These are phyloP conservation scores for Penicillium nordicum DNA, from an alignment of 2,329 filamentous ascomycete genomes.

Conservation along the genomic window DNA sequence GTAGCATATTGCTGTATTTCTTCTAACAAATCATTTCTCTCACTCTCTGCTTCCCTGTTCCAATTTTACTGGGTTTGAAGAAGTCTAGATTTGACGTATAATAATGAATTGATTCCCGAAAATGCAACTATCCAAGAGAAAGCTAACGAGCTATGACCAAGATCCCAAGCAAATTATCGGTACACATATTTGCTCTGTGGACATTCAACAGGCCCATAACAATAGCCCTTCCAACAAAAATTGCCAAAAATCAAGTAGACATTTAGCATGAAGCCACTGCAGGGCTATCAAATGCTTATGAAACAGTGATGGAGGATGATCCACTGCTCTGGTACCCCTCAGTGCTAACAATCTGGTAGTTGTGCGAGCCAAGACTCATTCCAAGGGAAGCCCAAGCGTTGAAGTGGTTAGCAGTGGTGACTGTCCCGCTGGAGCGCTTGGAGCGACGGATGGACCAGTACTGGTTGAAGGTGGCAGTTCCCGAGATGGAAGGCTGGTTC, in stretches of 20 bases:
- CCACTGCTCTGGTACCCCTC: conserved; percentile 46
- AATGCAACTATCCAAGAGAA: neutral
- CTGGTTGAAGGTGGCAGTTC: conserved; percentile 43
- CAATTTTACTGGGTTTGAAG: too few species aligned
- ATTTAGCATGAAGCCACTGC: neutral
- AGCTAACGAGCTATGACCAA: neutral
- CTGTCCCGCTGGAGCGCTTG: conserved; percentile 35
- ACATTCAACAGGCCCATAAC: neutral
- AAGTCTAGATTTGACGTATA: neutral
- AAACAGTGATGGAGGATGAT: conserved; percentile 38
- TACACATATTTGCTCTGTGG: neutral
- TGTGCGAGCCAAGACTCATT: conserved; percentile 32
- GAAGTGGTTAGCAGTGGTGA: conserved; percentile 39
- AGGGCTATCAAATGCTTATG: conserved; percentile 3
- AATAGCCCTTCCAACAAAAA: neutral
- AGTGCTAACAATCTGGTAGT: conserved; percentile 44
- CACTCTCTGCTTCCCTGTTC: too few species aligned
- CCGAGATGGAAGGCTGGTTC: conserved; percentile 41
- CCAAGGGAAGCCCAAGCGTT: conserved; percentile 34
- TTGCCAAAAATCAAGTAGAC: neutral
- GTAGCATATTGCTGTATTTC: too few species aligned
- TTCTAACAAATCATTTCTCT: too few species aligned
- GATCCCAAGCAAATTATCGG: neutral
- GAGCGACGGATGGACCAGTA: conserved; percentile 42
- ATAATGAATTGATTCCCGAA: neutral